A percentile compares a stretch with the other conserved stretches of the same genome.
Evolutionary conservation across 192 early-diverging fungal species (phyloP).

Genomic region (Mortierella claussenii): DNA sequence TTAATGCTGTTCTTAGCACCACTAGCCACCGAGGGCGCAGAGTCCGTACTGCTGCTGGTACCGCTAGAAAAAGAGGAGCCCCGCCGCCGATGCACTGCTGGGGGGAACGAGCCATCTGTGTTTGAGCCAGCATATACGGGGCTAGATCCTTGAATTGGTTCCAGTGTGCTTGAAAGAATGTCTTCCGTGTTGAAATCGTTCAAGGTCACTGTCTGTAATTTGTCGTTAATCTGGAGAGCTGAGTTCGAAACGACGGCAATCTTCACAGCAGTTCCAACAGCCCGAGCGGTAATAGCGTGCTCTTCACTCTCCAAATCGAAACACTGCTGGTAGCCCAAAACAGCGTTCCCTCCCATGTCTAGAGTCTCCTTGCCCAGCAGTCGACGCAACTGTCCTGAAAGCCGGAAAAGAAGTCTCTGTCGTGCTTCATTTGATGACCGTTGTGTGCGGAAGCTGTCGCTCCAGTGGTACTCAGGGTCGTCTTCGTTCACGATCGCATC

Average conservation of each 20-base stretch:
- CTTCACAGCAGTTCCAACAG: slow-evolving; percentile 79
- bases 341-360: slow-evolving; percentile 79
- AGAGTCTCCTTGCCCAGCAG: slow-evolving; percentile 79
- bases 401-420: slow-evolving; percentile 72
- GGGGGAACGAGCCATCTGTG: slow-evolving; percentile 5
- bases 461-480: slow-evolving; percentile 88
- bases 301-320: slow-evolving; percentile 83
- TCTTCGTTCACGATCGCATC: slow-evolving; percentile 72
- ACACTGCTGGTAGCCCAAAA: slow-evolving; percentile 77
- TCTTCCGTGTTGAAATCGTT: slow-evolving; percentile 40
- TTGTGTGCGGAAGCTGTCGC: slow-evolving; percentile 82
- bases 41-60: slow-evolving; percentile 38
- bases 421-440: slow-evolving; percentile 83
- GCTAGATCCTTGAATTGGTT: slow-evolving; percentile 12
- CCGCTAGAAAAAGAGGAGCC: slow-evolving; percentile 28
- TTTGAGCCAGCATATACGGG: slow-evolving; percentile 5
- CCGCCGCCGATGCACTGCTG: slow-evolving; percentile 10
- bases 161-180: slow-evolving; percentile 17
- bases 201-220: slow-evolving; percentile 17
- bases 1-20: slow-evolving; percentile 50
- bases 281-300: slow-evolving; percentile 75
- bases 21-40: slow-evolving; percentile 44
- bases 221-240: slow-evolving; percentile 28
- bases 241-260: slow-evolving; percentile 53
- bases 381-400: slow-evolving; percentile 75